Evolutionary conservation across 2,329 filamentous ascomycete genomes (phyloP).

Genomic region (Colletotrichum sp.): DNA sequence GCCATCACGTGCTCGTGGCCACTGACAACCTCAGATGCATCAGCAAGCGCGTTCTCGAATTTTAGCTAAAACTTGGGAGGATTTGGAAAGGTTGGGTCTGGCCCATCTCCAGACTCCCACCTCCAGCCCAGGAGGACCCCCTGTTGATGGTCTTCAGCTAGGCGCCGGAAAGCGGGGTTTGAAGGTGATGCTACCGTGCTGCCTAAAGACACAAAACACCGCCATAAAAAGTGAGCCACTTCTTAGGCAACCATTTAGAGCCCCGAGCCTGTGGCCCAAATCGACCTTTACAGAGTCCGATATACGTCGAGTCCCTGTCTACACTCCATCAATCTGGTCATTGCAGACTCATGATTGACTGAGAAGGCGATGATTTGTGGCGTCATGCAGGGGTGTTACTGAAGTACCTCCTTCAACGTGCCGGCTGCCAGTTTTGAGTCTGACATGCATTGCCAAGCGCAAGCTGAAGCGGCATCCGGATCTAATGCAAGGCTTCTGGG

Average conservation of each 20-base stretch:
- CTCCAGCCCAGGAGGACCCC: not conserved
- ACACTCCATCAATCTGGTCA: not conserved
- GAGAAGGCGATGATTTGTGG: not conserved
- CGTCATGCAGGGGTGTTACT: not conserved
- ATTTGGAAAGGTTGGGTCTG: not conserved
- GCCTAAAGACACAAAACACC: not conserved
- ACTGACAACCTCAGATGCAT: not conserved
- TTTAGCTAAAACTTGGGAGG: not conserved
- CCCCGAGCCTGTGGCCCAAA: not conserved
- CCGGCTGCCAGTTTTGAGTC: not conserved
- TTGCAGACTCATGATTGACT: not conserved
- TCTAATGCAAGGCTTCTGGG: not conserved
- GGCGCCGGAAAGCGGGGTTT: not conserved
- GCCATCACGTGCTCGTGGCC: not conserved
- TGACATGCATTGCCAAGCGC: not conserved
- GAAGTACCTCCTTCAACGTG: not conserved
- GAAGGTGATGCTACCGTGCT: not conserved
- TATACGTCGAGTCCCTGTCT: not conserved
- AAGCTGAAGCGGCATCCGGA: not conserved
- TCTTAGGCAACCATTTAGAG: not conserved
- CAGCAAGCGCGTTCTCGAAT: not conserved
- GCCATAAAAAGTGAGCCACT: not conserved
- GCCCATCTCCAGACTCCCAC: not conserved
- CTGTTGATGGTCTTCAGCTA: not conserved
- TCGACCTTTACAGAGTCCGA: not conserved